A percentile compares a stretch with the other conserved stretches of the same genome.
Conservation (phyloP, 176 grass and related monocot genomes). For the Elymus sibiricus region DNA sequence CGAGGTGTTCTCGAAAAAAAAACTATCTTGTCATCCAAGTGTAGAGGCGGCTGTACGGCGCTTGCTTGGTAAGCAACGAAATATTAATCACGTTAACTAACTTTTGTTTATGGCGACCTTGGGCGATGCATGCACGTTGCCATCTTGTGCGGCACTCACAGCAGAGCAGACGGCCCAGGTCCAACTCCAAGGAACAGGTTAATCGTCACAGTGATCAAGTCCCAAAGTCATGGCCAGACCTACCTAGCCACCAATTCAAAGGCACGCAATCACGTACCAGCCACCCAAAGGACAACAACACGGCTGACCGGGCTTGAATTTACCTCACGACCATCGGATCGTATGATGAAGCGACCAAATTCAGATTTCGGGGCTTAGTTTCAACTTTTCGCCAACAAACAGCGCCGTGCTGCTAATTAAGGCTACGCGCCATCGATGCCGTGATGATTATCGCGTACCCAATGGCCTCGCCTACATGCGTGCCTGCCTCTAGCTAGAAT, state of each 20-base stretch:
- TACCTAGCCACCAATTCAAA: slow-evolving; percentile 3
- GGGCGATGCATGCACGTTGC: not conserved
- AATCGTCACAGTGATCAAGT: not conserved
- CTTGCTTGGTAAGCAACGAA: not conserved
- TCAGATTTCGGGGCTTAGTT: not conserved
- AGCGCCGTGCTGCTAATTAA: slow-evolving; percentile 4
- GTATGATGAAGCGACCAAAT: not conserved
- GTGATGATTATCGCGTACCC: not conserved
- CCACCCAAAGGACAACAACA: not conserved
- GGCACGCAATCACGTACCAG: not conserved
- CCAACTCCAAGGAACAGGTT: slow-evolving; percentile 21
- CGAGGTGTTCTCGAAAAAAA: no score
- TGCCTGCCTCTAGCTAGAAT: not conserved
- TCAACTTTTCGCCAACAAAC: not conserved
- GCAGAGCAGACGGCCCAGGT: not conserved
- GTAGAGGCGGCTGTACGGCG: not conserved
- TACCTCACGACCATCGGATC: not conserved
- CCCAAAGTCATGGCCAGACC: not conserved
- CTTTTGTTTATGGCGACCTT: not conserved
- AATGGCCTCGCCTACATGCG: not conserved
- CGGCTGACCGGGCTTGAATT: not conserved
- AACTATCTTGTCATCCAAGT: not conserved
- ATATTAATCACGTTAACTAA: not conserved
- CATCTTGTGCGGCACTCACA: slow-evolving; percentile 1
- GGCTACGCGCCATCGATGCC: not conserved